Percentiles rank a stretch among this genome's conserved stretches.
These are phyloP conservation scores for Neurospora hispaniola DNA, from an alignment of 495 filamentous ascomycete species.

Conservation along the genomic window DNA sequence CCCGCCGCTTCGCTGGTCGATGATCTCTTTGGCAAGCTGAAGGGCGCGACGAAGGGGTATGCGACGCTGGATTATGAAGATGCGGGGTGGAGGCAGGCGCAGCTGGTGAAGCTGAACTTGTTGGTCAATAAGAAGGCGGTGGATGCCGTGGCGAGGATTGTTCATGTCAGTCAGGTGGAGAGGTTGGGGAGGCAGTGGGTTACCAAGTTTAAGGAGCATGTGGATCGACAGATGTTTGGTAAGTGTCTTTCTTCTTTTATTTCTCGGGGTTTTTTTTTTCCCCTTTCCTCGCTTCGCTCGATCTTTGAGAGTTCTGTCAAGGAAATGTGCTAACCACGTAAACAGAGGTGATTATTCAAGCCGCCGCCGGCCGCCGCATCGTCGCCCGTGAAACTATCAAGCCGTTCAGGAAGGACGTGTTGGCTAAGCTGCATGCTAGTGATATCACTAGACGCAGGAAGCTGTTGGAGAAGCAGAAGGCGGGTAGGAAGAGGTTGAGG, in stretches of 20 bases:
- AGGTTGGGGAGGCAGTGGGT: constrained; percentile 79
- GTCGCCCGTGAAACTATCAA: constrained; percentile 93
- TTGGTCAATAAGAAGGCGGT: constrained; percentile 87
- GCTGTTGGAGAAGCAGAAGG: constrained; percentile 93
- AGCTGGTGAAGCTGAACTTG: constrained; percentile 81
- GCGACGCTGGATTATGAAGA: constrained; percentile 94
- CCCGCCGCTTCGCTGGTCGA: constrained; percentile 84
- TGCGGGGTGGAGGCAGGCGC: constrained; percentile 69
- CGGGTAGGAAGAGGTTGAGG: constrained; percentile 77
- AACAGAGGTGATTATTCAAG: constrained; percentile 83
- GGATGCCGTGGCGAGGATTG: constrained; percentile 84
- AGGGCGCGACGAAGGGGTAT: constrained; percentile 64
- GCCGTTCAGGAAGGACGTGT: constrained; percentile 89
- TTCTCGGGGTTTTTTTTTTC: background rate
- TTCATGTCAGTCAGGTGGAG: constrained; percentile 70
- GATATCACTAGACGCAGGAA: constrained; percentile 77
- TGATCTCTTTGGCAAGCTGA: constrained; percentile 95
- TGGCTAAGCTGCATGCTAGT: constrained; percentile 86
- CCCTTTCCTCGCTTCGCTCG: background rate
- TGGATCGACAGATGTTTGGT: constrained; percentile 83
- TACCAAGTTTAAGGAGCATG: constrained; percentile 92
- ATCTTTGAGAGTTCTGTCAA: background rate
- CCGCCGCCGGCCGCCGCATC: constrained; percentile 70
- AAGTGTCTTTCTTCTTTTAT: background rate
- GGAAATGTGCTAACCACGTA: background rate